Percentiles rank a stretch among this genome's conserved stretches.
These are phyloP conservation scores for Rhodamnia argentea DNA, from an alignment of 345 rosid genomes.

Conservation along the genomic window DNA sequence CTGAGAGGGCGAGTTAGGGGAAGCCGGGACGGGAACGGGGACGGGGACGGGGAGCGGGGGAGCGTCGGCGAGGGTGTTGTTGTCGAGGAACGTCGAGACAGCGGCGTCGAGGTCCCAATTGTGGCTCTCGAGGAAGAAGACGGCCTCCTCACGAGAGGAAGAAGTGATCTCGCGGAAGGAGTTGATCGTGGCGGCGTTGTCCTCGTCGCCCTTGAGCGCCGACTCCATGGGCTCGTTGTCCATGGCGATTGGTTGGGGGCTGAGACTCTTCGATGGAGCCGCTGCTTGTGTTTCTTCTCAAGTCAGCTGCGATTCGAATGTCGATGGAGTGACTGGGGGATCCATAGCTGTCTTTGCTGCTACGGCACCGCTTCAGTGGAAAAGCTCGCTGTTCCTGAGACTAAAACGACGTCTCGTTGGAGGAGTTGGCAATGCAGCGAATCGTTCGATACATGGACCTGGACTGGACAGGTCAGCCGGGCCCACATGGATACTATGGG, in stretches of 20 bases:
- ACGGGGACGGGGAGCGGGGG: not conserved
- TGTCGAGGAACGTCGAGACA: conserved; percentile 84
- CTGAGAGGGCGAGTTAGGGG: conserved; percentile 25
- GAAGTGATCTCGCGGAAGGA: conserved; percentile 90
- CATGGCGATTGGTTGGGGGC: conserved; percentile 3
- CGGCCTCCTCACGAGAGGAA: conserved; percentile 67
- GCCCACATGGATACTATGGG: not conserved
- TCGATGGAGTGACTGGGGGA: not conserved
- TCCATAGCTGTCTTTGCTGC: not conserved
- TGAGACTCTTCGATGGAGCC: not conserved
- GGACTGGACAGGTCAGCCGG: not conserved
- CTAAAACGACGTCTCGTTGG: not conserved
- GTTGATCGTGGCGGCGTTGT: conserved; percentile 24
- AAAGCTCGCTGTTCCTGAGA: not conserved
- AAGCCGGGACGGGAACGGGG: conserved; percentile 5
- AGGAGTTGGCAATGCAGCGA: not conserved
- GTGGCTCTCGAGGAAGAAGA: conserved; percentile 81
- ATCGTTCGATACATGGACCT: not conserved
- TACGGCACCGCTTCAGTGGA: not conserved
- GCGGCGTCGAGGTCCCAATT: conserved; percentile 88
- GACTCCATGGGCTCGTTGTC: conserved; percentile 14
- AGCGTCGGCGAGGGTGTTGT: conserved; percentile 7
- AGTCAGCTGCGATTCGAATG: not conserved
- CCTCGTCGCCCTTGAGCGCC: conserved; percentile 10
- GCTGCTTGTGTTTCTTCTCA: not conserved